Percentiles rank a stretch among this genome's conserved stretches.
These are phyloP conservation scores for Solanum chilense DNA, from an alignment of 257 asterid species.

Conservation along the genomic window DNA sequence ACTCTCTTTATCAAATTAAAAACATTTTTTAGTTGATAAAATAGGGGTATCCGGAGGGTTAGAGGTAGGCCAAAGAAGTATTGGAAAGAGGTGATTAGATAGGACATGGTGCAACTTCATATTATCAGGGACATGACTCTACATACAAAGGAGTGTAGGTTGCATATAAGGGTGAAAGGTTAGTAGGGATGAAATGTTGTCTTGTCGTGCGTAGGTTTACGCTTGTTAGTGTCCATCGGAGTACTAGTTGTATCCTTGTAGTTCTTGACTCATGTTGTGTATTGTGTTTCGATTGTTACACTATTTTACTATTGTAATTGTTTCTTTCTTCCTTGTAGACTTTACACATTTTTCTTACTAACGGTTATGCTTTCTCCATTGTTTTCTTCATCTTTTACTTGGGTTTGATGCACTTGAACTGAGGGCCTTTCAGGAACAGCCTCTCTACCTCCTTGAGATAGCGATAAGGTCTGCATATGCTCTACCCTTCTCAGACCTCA, in stretches of 20 bases:
- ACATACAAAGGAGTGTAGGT: neutral
- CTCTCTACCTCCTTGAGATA: neutral
- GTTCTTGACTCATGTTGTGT: neutral
- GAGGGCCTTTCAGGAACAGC: neutral
- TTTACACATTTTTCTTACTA: neutral
- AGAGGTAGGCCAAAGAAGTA: neutral
- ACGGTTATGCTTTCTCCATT: neutral
- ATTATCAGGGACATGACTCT: neutral
- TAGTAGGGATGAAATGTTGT: neutral
- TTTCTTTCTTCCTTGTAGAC: neutral
- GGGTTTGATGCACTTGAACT: neutral
- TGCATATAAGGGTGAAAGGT: neutral
- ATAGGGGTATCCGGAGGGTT: neutral
- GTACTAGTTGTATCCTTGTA: neutral
- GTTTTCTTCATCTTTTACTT: neutral
- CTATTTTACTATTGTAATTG: neutral
- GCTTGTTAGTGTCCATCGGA: neutral
- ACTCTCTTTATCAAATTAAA: neutral
- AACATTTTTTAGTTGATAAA: neutral
- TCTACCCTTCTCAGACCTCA: neutral
- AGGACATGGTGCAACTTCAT: neutral
- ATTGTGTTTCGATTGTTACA: neutral
- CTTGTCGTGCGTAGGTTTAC: neutral
- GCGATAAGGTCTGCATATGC: neutral
- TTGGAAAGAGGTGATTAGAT: neutral